Evolutionary conservation across 495 filamentous ascomycete species (phyloP).

Genomic region (Stereocaulon alpinum): DNA sequence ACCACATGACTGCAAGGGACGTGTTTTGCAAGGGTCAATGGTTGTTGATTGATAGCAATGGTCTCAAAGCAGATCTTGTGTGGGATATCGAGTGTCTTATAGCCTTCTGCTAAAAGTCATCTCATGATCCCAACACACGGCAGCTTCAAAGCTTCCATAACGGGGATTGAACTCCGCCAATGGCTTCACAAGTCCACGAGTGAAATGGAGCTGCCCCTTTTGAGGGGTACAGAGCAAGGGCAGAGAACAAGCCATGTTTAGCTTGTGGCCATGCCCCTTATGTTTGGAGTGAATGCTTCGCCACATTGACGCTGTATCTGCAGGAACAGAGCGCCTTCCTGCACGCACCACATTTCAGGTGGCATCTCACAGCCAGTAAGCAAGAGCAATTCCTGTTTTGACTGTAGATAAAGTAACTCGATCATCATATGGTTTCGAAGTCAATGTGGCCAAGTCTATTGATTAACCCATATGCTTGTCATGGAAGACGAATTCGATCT

Average conservation of each 20-base stretch:
- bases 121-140: slow-evolving; percentile 4
- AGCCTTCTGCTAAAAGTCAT: neutral
- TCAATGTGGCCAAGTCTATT: neutral
- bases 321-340: neutral
- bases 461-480: neutral
- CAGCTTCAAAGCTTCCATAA: neutral
- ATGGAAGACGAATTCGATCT: neutral
- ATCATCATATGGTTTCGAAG: neutral
- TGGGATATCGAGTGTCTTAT: slow-evolving; percentile 3
- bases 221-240: no score
- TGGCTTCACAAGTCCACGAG: neutral
- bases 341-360: neutral
- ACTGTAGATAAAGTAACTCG: neutral
- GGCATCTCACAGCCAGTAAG: neutral
- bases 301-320: neutral
- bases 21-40: neutral
- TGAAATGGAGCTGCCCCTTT: neutral
- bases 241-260: no score
- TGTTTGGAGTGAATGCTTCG: neutral
- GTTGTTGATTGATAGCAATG: neutral
- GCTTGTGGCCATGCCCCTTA: neutral
- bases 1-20: slow-evolving; percentile 4
- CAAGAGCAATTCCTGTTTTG: neutral
- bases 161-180: neutral
- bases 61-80: neutral